phyloP scores from a whole-genome alignment of 129 eudicot genomes.

The Flaveria sonorensis region DNA sequence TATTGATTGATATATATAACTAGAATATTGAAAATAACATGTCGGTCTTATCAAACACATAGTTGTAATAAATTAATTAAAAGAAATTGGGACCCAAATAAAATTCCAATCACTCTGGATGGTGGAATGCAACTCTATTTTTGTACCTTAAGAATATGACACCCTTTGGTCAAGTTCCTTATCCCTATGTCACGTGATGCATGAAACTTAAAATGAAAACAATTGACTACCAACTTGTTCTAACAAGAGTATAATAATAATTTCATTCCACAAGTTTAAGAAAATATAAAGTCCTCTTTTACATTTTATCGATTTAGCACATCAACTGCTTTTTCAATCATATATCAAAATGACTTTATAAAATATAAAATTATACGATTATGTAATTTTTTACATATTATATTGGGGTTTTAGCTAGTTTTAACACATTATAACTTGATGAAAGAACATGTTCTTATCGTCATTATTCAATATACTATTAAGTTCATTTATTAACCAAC shows the following conservation, averaged over 20 bases:
- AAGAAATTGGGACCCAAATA: constrained; percentile 18
- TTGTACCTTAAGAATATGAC: constrained; percentile 44
- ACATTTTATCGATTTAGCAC: neutral
- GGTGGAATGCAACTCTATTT: constrained; percentile 36
- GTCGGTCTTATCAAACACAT: constrained; percentile 37
- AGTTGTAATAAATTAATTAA: constrained; percentile 14
- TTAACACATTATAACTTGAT: neutral
- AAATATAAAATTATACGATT: neutral
- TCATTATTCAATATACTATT: neutral
- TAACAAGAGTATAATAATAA: neutral
- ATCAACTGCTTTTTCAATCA: too few relatives aligned
- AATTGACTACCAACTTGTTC: constrained; percentile 24
- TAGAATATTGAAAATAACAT: constrained; percentile 16
- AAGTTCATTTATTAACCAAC: neutral
- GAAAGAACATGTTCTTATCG: neutral
- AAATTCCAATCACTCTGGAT: constrained; percentile 43
- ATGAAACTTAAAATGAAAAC: constrained; percentile 16
- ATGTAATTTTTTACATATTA: neutral
- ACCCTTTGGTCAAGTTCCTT: constrained; percentile 33
- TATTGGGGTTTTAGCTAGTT: neutral
- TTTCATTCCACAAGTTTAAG: neutral
- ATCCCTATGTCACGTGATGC: constrained; percentile 34
- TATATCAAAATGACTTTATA: neutral
- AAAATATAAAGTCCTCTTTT: neutral
- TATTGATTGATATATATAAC: neutral